These are phyloP conservation scores for Colletotrichum noveboracense DNA, from an alignment of 2,329 filamentous ascomycete genomes.

Conservation along the genomic window DNA sequence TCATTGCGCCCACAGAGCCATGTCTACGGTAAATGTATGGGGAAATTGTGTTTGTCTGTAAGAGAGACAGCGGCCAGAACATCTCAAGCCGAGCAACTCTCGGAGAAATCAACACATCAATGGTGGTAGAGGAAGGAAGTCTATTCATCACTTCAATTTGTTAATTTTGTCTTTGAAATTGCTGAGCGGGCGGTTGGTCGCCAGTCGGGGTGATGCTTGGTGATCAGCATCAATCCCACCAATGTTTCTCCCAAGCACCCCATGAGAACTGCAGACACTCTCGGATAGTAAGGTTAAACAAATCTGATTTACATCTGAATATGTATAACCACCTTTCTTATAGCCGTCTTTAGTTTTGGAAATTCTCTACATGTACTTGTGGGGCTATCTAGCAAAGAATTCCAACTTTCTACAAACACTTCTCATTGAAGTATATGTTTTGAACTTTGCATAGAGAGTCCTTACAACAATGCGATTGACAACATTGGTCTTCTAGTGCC, in stretches of 20 bases:
- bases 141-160: not conserved
- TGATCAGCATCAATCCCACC: no score
- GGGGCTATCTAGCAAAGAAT: not conserved
- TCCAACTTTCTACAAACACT: not conserved
- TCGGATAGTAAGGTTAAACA: not conserved
- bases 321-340: not conserved
- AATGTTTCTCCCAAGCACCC: no score
- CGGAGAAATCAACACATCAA: not conserved
- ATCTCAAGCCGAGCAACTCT: not conserved
- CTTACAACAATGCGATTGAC: not conserved
- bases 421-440: not conserved
- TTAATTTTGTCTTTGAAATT: not conserved
- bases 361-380: not conserved
- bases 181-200: no score
- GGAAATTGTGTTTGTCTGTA: not conserved
- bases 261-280: accelerated
- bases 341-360: not conserved
- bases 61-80: not conserved
- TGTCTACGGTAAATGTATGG: not conserved
- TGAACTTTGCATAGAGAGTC: not conserved
- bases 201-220: no score
- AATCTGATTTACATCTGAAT: not conserved
- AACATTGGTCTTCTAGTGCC: not conserved
- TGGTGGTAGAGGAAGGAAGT: not conserved
- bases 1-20: not conserved